phyloP scores from a whole-genome alignment of 75 land plant species.

The Selaginella moellendorffii region DNA sequence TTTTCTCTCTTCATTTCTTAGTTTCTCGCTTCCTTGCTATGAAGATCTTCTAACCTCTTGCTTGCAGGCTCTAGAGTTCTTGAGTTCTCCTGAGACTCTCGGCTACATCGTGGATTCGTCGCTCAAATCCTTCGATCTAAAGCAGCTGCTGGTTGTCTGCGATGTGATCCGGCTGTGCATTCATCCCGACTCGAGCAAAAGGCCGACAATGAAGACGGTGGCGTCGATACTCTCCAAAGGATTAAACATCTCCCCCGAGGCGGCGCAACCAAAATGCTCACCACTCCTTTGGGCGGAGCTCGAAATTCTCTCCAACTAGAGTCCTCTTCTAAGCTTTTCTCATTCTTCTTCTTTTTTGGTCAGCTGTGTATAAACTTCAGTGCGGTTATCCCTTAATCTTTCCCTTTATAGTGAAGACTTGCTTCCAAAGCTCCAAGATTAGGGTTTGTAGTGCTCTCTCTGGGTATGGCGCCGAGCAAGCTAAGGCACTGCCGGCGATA shows the following conservation, averaged over 20 bases:
- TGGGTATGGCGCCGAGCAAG: too few species aligned
- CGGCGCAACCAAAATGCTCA: conserved; percentile 37
- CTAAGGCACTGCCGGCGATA: too few species aligned
- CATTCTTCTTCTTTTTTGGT: too few species aligned
- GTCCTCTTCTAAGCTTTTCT: too few species aligned
- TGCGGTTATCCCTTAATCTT: too few species aligned
- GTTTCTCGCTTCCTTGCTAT: too few species aligned
- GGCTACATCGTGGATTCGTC: conserved; percentile 41
- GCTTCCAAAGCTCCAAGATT: too few species aligned
- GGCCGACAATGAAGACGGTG: conserved; percentile 46
- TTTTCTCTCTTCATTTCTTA: too few species aligned
- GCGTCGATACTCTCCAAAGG: conserved; percentile 29
- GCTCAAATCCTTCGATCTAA: conserved; percentile 27
- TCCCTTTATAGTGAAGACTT: too few species aligned
- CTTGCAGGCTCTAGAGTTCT: conserved; percentile 14
- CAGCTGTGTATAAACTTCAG: too few species aligned
- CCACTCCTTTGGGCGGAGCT: conserved; percentile 85
- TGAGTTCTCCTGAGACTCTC: conserved; percentile 12
- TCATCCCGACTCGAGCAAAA: conserved; percentile 25
- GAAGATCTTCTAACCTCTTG: too few species aligned
- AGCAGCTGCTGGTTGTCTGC: conserved; percentile 27
- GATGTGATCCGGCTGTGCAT: conserved; percentile 34
- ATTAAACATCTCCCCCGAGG: conserved; percentile 37
- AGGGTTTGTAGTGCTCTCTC: too few species aligned
- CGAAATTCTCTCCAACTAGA: conserved; percentile 48